Percentiles rank a stretch among this genome's conserved stretches.
Evolutionary conservation across 1,139 yeast species (phyloP).

Genomic region (Lodderomyces jiufengensis): DNA sequence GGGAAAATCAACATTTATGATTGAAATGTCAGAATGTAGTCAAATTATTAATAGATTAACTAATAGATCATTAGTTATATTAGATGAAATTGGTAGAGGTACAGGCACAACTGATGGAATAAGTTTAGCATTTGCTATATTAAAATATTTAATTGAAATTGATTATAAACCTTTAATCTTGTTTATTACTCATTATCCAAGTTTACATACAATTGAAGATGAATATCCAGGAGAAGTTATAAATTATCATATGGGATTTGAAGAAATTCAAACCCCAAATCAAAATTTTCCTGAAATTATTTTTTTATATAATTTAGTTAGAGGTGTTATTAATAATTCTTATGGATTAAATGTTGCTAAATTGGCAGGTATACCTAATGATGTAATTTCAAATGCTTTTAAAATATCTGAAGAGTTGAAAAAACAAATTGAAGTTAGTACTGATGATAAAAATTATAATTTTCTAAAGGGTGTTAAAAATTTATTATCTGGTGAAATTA

Average conservation of each 20-base stretch:
- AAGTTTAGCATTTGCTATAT: conserved; percentile 75
- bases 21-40: conserved; percentile 66
- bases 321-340: conserved; percentile 61
- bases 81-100: conserved; percentile 88
- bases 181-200: conserved; percentile 89
- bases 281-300: conserved; percentile 42
- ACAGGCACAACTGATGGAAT: conserved; percentile 91
- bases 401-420: conserved; percentile 42
- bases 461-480: conserved; percentile 5
- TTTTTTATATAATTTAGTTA: conserved; percentile 58
- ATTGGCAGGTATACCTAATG: conserved; percentile 57
- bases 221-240: conserved; percentile 38
- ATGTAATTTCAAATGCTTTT: conserved; percentile 49
- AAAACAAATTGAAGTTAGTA: conserved; percentile 21
- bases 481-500: conserved; percentile 3
- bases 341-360: conserved; percentile 80
- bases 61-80: conserved; percentile 52
- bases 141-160: conserved; percentile 55
- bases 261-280: conserved; percentile 33
- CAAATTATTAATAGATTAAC: conserved; percentile 48
- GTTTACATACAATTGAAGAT: conserved; percentile 51
- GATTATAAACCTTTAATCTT: conserved; percentile 53
- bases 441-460: conserved; percentile 7
- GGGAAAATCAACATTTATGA: conserved; percentile 75
- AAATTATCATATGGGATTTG: conserved; percentile 75